Percentiles rank a stretch among this genome's conserved stretches.
phyloP scores from a whole-genome alignment of 345 rosid species.

The Gossypium sturtianum region DNA sequence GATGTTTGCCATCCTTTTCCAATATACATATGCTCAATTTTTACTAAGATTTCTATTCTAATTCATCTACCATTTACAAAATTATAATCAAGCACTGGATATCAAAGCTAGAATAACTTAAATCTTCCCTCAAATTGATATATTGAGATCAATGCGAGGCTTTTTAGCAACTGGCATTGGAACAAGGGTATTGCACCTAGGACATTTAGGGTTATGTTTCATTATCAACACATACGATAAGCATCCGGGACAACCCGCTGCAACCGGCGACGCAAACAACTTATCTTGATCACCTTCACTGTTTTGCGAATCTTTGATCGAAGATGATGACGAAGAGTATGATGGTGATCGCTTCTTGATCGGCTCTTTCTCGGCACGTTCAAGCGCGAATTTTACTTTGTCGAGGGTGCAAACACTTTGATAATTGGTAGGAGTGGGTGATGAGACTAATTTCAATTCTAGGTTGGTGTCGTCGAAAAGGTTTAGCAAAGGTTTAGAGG shows the following conservation, averaged over 20 bases:
- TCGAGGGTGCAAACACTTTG: slow-evolving; percentile 93
- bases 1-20: not conserved
- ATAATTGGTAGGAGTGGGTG: slow-evolving; percentile 25
- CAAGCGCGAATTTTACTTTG: slow-evolving; percentile 71
- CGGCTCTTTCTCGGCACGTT: slow-evolving; percentile 57
- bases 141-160: slow-evolving; percentile 70
- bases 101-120: not conserved
- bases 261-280: slow-evolving; percentile 35
- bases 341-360: slow-evolving; percentile 31
- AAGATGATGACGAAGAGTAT: slow-evolving; percentile 38
- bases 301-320: slow-evolving; percentile 23
- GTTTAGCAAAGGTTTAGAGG: slow-evolving; percentile 31
- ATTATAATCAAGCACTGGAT: not conserved
- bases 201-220: slow-evolving; percentile 67
- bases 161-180: slow-evolving; percentile 50
- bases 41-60: not conserved
- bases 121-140: slow-evolving; percentile 42
- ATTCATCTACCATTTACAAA: slow-evolving; percentile 15
- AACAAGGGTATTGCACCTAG: slow-evolving; percentile 61
- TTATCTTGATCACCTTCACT: slow-evolving; percentile 16
- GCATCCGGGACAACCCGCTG: slow-evolving; percentile 79
- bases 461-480: slow-evolving; percentile 48
- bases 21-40: slow-evolving; percentile 6
- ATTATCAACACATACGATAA: slow-evolving; percentile 70
- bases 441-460: slow-evolving; percentile 36